These are phyloP conservation scores for Climacium dendroides DNA, from an alignment of 225 moss, liverwort and hornwort genomes.

Conservation along the genomic window DNA sequence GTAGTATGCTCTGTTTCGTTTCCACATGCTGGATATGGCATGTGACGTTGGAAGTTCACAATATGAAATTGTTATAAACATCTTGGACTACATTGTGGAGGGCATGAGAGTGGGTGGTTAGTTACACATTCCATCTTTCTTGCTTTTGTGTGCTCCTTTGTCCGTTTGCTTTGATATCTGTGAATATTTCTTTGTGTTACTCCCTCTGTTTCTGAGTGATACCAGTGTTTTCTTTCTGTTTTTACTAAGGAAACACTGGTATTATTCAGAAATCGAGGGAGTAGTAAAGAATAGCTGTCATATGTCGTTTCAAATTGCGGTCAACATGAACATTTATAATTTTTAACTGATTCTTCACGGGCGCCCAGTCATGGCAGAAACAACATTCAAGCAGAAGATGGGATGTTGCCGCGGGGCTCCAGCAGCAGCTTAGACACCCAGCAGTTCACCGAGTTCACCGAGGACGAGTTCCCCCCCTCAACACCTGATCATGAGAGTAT, in stretches of 20 bases:
- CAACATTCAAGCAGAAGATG: slow-evolving; percentile 11
- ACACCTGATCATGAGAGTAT: slow-evolving; percentile 69
- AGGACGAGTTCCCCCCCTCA: slow-evolving; percentile 54
- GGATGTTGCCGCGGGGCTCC: slow-evolving; percentile 1
- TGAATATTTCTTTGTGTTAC: neutral
- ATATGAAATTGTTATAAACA: slow-evolving; percentile 39
- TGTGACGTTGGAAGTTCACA: slow-evolving; percentile 55
- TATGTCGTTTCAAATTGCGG: neutral
- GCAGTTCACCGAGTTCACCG: slow-evolving; percentile 9
- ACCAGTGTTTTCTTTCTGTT: no score
- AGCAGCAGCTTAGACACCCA: slow-evolving; percentile 2
- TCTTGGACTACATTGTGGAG: slow-evolving; percentile 39
- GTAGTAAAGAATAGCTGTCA: neutral
- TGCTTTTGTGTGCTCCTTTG: neutral
- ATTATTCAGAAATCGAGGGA: no score
- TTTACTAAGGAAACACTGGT: no score
- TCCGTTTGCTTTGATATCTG: neutral
- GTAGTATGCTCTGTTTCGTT: neutral
- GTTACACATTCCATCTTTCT: slow-evolving; percentile 12
- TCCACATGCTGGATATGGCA: slow-evolving; percentile 8
- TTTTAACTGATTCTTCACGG: neutral
- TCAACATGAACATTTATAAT: neutral
- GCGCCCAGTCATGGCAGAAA: slow-evolving; percentile 3
- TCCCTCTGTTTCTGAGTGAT: no score
- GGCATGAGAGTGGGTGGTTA: slow-evolving; percentile 68